A percentile compares a stretch with the other conserved stretches of the same genome.
Conservation (phyloP, 2,329 filamentous ascomycete genomes). For the Claviceps purpurea region DNA sequence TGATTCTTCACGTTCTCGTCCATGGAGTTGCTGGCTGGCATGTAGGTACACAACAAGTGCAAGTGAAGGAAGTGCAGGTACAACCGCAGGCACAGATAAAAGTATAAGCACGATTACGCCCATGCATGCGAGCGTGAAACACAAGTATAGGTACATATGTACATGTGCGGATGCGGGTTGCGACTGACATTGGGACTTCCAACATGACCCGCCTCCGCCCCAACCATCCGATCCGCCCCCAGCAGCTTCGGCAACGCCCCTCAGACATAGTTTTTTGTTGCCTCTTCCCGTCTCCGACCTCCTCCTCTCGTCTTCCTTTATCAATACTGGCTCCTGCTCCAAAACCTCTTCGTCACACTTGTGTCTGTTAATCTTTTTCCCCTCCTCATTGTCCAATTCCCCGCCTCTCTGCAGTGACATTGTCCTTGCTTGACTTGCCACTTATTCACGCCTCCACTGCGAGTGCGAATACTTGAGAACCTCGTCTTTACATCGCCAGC, state of each 20-base stretch:
- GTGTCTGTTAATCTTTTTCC: background rate
- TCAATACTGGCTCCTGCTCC: conserved; percentile 2
- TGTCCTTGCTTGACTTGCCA: background rate
- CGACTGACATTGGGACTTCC: background rate
- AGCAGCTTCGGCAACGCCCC: conserved; percentile 4
- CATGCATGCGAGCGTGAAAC: background rate
- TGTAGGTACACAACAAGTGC: too few relatives aligned
- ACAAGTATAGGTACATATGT: background rate
- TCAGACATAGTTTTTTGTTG: background rate
- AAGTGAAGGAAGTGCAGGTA: too few relatives aligned
- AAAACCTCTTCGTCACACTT: background rate
- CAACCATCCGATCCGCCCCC: conserved; percentile 5
- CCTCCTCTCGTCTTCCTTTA: background rate
- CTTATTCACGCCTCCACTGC: background rate
- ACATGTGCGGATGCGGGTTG: background rate
- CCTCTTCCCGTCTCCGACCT: background rate
- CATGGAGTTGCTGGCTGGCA: too few relatives aligned
- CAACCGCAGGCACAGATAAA: too few relatives aligned
- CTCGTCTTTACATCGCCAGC: background rate
- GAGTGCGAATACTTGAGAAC: background rate
- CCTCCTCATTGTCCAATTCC: background rate
- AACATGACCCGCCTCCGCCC: conserved; percentile 2
- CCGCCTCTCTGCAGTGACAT: background rate
- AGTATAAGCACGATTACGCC: too few relatives aligned
- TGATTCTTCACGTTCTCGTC: too few relatives aligned